Evolutionary conservation across 2,329 filamentous ascomycete species (phyloP).

Genomic region (Ilyonectria sp.): DNA sequence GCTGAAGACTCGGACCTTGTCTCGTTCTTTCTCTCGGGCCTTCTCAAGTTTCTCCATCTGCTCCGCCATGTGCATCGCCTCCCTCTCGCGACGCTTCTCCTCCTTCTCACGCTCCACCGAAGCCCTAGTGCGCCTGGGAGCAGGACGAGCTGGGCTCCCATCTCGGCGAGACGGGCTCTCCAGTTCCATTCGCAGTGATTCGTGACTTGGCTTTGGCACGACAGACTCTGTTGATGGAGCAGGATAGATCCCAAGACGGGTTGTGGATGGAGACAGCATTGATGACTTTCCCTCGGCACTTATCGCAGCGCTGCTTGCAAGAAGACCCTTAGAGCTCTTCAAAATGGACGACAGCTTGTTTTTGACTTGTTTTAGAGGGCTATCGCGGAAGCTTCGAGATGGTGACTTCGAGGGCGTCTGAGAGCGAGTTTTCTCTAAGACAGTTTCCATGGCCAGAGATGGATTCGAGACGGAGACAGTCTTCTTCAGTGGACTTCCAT

Average conservation of each 20-base stretch:
- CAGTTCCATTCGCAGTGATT: constrained; percentile 39
- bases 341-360: constrained; percentile 92
- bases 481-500: constrained; percentile 66
- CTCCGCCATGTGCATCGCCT: constrained; percentile 73
- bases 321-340: constrained; percentile 87
- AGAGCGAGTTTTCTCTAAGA: constrained; percentile 57
- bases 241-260: constrained; percentile 61
- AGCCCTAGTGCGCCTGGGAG: constrained; percentile 67
- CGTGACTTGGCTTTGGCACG: constrained; percentile 44
- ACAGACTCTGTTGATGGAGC: constrained; percentile 66
- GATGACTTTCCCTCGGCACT: constrained; percentile 75
- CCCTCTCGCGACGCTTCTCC: constrained; percentile 77
- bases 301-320: constrained; percentile 80
- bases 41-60: constrained; percentile 76
- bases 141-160: constrained; percentile 60
- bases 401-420: constrained; percentile 71
- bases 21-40: constrained; percentile 78
- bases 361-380: constrained; percentile 91
- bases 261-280: constrained; percentile 68
- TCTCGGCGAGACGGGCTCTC: constrained; percentile 37
- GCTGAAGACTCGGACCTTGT: constrained; percentile 74
- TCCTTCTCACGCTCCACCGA: constrained; percentile 75
- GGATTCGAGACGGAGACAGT: constrained; percentile 73
- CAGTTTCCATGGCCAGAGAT: constrained; percentile 61
- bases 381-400: constrained; percentile 74